A percentile compares a stretch with the other conserved stretches of the same genome.
phyloP scores from a whole-genome alignment of 352 stramenopile species.

The Phytophthora pinifolia region DNA sequence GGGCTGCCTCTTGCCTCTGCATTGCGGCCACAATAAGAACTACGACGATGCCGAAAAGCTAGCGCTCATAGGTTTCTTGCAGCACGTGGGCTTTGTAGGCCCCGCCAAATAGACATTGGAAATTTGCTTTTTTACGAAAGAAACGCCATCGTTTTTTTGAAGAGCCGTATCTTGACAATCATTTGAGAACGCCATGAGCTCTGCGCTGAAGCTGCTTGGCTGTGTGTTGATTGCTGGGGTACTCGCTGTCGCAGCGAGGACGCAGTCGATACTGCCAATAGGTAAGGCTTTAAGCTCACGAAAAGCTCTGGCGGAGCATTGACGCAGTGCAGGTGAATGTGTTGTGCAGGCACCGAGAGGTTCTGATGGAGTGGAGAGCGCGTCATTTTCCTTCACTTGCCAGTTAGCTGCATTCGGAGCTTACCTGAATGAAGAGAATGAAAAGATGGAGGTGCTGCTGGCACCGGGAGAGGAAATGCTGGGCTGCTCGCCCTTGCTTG shows the following conservation, averaged over 20 bases:
- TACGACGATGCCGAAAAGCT: constrained; percentile 76
- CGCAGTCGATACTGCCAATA: constrained; percentile 19
- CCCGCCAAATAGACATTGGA: constrained; percentile 29
- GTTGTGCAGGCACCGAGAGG: not conserved
- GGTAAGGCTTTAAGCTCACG: constrained; percentile 1
- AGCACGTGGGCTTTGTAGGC: constrained; percentile 40
- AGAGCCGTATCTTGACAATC: constrained; percentile 26
- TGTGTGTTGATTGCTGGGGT: not conserved
- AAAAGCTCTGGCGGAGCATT: not conserved
- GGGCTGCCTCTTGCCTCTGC: constrained; percentile 65
- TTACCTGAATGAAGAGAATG: constrained; percentile 16
- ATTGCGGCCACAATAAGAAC: constrained; percentile 88
- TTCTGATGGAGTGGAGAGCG: not conserved
- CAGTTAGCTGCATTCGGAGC: constrained; percentile 38
- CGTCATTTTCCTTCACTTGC: constrained; percentile 20
- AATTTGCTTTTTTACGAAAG: too few relatives aligned
- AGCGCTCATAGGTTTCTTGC: constrained; percentile 59
- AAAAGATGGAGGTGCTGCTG: constrained; percentile 10
- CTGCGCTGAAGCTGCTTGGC: constrained; percentile 6
- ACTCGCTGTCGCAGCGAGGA: not conserved
- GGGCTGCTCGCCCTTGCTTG: constrained; percentile 21
- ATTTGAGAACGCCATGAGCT: constrained; percentile 7
- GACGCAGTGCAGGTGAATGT: constrained; percentile 12
- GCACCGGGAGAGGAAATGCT: constrained; percentile 20
- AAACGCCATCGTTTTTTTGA: too few relatives aligned